A percentile compares a stretch with the other conserved stretches of the same genome.
Evolutionary conservation across 179 eudicot genomes (phyloP).

Genomic region (Spergularia azorica): DNA sequence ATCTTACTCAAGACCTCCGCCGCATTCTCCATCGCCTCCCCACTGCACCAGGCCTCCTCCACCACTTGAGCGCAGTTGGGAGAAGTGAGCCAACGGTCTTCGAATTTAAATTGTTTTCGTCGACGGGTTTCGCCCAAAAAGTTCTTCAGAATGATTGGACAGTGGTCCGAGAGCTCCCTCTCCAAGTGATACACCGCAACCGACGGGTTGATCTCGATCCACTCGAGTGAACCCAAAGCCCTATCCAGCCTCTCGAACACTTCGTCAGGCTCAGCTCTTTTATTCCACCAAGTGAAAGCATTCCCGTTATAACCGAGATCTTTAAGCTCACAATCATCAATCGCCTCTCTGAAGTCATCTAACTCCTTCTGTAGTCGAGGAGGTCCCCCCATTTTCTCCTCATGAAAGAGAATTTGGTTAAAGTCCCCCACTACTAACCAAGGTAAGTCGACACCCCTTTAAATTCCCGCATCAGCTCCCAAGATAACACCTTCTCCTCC

Average conservation of each 20-base stretch:
- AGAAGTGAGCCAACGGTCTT: not conserved
- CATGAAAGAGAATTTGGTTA: not conserved
- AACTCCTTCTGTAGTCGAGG: too few species aligned
- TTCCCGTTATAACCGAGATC: too few species aligned
- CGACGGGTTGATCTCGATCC: not conserved
- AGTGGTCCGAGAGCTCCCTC: not conserved
- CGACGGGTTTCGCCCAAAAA: rapidly evolving
- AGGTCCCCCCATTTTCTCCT: not conserved
- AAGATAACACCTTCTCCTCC: not conserved
- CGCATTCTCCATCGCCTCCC: not conserved
- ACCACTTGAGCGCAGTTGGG: not conserved
- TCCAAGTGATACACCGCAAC: not conserved
- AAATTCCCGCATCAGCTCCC: not conserved
- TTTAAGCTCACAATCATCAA: too few species aligned
- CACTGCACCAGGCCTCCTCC: not conserved
- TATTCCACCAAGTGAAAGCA: too few species aligned
- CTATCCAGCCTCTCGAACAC: too few species aligned
- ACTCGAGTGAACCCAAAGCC: not conserved
- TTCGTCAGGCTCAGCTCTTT: too few species aligned
- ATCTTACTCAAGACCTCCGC: not conserved
- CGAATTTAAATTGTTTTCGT: not conserved
- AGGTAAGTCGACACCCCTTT: not conserved
- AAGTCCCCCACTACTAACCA: not conserved
- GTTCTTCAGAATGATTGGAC: not conserved
- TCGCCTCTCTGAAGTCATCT: too few species aligned